phyloP scores from a whole-genome alignment of 78 protist genomes.

The Dictyostelium brefeldianum region DNA sequence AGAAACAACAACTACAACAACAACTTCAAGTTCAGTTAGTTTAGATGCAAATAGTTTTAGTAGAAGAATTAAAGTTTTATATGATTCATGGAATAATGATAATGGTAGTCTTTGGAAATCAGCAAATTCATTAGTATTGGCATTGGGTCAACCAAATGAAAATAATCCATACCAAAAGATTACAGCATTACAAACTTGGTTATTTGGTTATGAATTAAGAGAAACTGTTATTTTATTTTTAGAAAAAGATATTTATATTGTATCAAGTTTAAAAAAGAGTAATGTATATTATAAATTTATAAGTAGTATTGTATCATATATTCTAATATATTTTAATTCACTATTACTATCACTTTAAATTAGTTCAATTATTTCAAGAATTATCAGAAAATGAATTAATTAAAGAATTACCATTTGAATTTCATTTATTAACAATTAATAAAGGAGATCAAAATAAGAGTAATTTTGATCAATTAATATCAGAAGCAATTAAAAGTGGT shows the following conservation, averaged over 20 bases:
- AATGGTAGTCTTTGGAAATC: slow-evolving; percentile 46
- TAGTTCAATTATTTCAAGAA: slow-evolving; percentile 44
- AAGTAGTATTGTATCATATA: too few species aligned
- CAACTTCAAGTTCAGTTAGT: not conserved
- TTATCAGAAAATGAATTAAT: slow-evolving; percentile 13
- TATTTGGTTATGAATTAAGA: slow-evolving; percentile 83
- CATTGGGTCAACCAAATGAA: slow-evolving; percentile 69
- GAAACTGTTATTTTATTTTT: slow-evolving; percentile 85
- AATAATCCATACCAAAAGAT: slow-evolving; percentile 73
- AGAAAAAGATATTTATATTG: slow-evolving; percentile 53
- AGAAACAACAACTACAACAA: not conserved
- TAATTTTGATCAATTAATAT: slow-evolving; percentile 54
- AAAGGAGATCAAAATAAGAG: slow-evolving; percentile 50
- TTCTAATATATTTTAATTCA: not conserved
- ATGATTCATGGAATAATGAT: slow-evolving; percentile 64
- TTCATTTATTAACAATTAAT: slow-evolving; percentile 24
- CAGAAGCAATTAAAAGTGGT: slow-evolving; percentile 54
- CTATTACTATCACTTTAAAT: not conserved
- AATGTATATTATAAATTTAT: too few species aligned
- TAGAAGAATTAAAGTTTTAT: slow-evolving; percentile 29
- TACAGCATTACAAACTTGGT: slow-evolving; percentile 74
- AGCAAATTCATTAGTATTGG: slow-evolving; percentile 30
- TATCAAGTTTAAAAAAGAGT: slow-evolving; percentile 80
- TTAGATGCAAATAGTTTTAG: not conserved
- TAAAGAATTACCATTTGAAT: not conserved